Percentiles rank a stretch among this genome's conserved stretches.
These are phyloP conservation scores for Chaetomidium leptoderma DNA, from an alignment of 495 filamentous ascomycete species.

Conservation along the genomic window DNA sequence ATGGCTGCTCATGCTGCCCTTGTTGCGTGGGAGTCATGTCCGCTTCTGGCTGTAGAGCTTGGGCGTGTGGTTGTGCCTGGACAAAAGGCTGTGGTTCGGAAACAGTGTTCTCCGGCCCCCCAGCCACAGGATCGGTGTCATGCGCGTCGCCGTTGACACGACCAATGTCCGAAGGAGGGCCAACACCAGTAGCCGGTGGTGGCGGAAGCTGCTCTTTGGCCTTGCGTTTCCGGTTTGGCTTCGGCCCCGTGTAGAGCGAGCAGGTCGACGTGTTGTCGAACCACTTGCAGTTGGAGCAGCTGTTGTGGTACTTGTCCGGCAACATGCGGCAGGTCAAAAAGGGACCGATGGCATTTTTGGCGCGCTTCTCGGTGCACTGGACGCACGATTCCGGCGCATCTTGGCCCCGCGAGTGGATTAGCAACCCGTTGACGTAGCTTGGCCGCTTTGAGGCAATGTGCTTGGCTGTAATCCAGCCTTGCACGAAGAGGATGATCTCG, in stretches of 20 bases:
- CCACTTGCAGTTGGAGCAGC: constrained; percentile 40
- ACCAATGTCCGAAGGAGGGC: not conserved
- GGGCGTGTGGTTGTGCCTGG: not conserved
- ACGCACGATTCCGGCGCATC: constrained; percentile 25
- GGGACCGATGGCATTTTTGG: constrained; percentile 30
- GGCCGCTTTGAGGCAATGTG: constrained; percentile 35
- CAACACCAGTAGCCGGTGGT: not conserved
- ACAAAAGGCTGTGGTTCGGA: not conserved
- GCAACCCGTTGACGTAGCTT: constrained; percentile 35
- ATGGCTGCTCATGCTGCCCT: not conserved
- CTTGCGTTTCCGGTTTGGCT: constrained; percentile 36
- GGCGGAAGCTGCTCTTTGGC: constrained; percentile 23
- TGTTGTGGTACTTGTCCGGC: constrained; percentile 30
- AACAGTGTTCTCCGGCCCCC: too few relatives aligned
- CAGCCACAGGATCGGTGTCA: not conserved
- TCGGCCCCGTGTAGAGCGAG: constrained; percentile 34
- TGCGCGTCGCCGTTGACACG: not conserved
- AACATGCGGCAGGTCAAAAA: constrained; percentile 30
- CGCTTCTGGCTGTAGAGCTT: constrained; percentile 1
- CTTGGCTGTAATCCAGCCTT: constrained; percentile 35
- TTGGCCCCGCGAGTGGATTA: constrained; percentile 34
- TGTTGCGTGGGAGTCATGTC: not conserved
- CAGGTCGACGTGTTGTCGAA: constrained; percentile 35
- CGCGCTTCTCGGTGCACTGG: constrained; percentile 27
- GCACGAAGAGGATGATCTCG: constrained; percentile 32